Conservation (phyloP, 2,329 filamentous ascomycete species). For the Ophiostoma triangulosporum region DNA sequence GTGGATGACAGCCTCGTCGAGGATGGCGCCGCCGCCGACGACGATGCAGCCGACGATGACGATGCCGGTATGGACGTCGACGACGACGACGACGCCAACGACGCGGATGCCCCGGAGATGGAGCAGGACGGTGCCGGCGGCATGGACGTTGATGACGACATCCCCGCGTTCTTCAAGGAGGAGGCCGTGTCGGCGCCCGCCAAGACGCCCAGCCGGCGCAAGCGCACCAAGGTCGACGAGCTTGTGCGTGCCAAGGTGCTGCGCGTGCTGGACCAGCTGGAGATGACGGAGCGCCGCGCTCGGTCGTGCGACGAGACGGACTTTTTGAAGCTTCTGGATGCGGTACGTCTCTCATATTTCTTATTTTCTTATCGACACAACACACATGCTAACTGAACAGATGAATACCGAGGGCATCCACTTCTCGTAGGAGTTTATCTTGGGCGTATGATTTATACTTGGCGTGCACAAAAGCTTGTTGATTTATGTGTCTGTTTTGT, state of each 20-base stretch:
- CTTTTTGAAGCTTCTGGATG: slow-evolving; percentile 65
- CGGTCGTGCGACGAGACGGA: slow-evolving; percentile 87
- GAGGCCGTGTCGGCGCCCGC: slow-evolving; percentile 24
- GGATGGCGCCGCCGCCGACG: slow-evolving; percentile 19
- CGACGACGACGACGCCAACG: slow-evolving; percentile 35
- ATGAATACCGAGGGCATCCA: slow-evolving; percentile 10
- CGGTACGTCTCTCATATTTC: slow-evolving; percentile 22
- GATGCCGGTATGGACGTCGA: slow-evolving; percentile 29
- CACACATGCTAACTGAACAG: slow-evolving; percentile 3
- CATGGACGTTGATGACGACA: slow-evolving; percentile 49
- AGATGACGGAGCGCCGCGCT: slow-evolving; percentile 66
- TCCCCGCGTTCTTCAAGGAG: slow-evolving; percentile 77
- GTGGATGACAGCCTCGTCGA: slow-evolving; percentile 52
- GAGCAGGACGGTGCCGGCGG: slow-evolving; percentile 33
- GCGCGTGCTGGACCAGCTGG: slow-evolving; percentile 70
- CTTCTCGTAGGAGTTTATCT: background rate
- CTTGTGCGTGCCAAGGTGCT: slow-evolving; percentile 78
- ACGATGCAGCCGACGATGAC: slow-evolving; percentile 36
- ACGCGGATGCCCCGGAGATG: too few relatives aligned
- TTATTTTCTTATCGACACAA: background rate
- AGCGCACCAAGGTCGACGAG: slow-evolving; percentile 66
- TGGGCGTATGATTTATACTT: background rate
- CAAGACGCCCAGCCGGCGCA: slow-evolving; percentile 56
- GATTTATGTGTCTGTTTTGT: background rate
- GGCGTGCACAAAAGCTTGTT: background rate